Percentiles rank a stretch among this genome's conserved stretches.
phyloP scores from a whole-genome alignment of 1,284 basidiomycete genomes.

The Boletus smithii region DNA sequence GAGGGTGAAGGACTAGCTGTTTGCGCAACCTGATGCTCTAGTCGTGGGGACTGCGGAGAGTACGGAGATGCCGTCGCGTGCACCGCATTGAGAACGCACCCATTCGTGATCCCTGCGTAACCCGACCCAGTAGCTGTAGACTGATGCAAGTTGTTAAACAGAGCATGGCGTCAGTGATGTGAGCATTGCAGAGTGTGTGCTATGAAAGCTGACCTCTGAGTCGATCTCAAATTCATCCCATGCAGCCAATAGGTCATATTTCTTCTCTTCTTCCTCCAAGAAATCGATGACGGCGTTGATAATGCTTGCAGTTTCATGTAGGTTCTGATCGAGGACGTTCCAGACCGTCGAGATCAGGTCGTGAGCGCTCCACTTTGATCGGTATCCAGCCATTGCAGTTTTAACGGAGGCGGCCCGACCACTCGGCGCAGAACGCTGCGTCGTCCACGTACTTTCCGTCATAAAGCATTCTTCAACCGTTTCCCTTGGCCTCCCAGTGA shows the following conservation, averaged over 20 bases:
- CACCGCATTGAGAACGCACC: slow-evolving; percentile 81
- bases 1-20: not conserved
- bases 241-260: slow-evolving; percentile 64
- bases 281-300: slow-evolving; percentile 78
- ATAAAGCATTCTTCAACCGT: slow-evolving; percentile 49
- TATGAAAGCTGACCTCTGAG: slow-evolving; percentile 37
- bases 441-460: slow-evolving; percentile 32
- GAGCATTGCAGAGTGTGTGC: not conserved
- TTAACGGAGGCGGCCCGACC: slow-evolving; percentile 61
- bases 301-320: slow-evolving; percentile 76
- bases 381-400: slow-evolving; percentile 78
- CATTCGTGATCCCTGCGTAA: slow-evolving; percentile 77
- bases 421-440: slow-evolving; percentile 33
- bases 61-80: slow-evolving; percentile 62
- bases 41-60: slow-evolving; percentile 46
- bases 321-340: slow-evolving; percentile 76
- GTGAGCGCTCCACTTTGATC: slow-evolving; percentile 70
- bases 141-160: slow-evolving; percentile 68
- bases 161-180: too few relatives aligned
- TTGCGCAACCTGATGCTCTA: not conserved
- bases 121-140: slow-evolving; percentile 59
- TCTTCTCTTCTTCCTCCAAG: slow-evolving; percentile 88
- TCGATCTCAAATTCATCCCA: slow-evolving; percentile 86
- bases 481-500: too few relatives aligned
- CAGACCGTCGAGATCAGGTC: slow-evolving; percentile 88